A percentile compares a stretch with the other conserved stretches of the same genome.
These are phyloP conservation scores for Uronychia setigera DNA, from an alignment of 73 alveolate genomes.

Conservation along the genomic window DNA sequence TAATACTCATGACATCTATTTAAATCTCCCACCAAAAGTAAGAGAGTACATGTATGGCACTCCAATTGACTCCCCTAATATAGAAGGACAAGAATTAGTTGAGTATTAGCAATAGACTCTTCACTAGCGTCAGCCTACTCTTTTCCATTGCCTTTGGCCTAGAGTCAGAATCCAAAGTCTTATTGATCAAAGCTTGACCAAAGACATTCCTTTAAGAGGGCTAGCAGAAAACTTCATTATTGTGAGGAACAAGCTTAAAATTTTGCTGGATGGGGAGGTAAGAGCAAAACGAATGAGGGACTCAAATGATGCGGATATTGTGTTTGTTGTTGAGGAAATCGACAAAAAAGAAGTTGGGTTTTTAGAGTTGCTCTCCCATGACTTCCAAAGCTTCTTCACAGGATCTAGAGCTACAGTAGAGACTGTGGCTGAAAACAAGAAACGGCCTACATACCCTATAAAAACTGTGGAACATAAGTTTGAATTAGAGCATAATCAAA, in stretches of 20 bases:
- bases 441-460: conserved; percentile 12
- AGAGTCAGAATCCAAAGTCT: neutral
- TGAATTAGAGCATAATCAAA: neutral
- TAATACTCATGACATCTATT: neutral
- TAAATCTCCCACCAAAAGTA: neutral
- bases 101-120: neutral
- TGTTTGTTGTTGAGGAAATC: neutral
- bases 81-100: neutral
- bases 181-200: neutral
- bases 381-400: conserved; percentile 19
- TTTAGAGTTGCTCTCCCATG: neutral
- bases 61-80: neutral
- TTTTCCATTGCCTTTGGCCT: neutral
- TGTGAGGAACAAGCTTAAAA: neutral
- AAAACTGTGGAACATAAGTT: conserved; percentile 19
- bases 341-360: neutral
- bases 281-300: neutral
- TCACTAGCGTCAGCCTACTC: neutral
- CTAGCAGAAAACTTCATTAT: neutral
- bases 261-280: neutral
- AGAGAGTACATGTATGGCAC: neutral
- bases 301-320: neutral
- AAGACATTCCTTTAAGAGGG: neutral
- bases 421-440: conserved; percentile 20
- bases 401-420: conserved; percentile 11